Evolutionary conservation across 768 basidiomycete genomes (phyloP), one percentile per base, ranked within the genome.

Genomic region (Clitopilus passeckerianus): DNA sequence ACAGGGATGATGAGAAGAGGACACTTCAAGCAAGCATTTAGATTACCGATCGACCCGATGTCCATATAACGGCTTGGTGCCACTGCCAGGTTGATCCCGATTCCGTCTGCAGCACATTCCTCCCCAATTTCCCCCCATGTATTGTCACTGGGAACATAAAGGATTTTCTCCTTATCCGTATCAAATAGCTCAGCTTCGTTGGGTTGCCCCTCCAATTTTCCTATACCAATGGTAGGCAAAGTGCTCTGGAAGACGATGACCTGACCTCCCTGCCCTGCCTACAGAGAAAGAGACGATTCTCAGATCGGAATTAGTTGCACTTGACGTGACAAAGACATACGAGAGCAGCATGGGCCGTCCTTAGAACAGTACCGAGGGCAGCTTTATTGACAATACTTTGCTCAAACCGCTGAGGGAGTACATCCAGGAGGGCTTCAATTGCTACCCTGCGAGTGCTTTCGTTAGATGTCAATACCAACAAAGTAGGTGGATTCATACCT

Each of bases 11-110:
- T 20, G 22, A 20, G 18, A 2, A 18, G 46, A 23, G 5, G 22
- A 22, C 20, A 18, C 23, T 9, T 37, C 59, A 33, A 59, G 41
- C 53, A 60, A 33, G 6, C 46, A 2, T 15, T 9, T 41, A 9
- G 67, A 82, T 34, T 64, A 85, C 92, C 91, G 57, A 99, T 85
- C 5, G 90, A 92, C 5, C 87, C 96, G 2, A 98, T 75, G 72
- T 98, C 97, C 65, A 93, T 86, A 62, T 85, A 87, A 68, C 84
- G 84, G 62, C 74, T 81, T 60, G 91, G 91, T 24, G 90, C 90
- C 20, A 98, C 75, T 74, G 97, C 95, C 74, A 94, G 79, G 69
- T 86, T 94, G 59, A 97, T 87, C 1, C 93, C 95, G 24, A 98
- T 83, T 20, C 97, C 97, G 58, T 89, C 85, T 60, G 93, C 89